Evolutionary conservation across 2,329 filamentous ascomycete species (phyloP).

Genomic region (Ceratocystis lukuohia): DNA sequence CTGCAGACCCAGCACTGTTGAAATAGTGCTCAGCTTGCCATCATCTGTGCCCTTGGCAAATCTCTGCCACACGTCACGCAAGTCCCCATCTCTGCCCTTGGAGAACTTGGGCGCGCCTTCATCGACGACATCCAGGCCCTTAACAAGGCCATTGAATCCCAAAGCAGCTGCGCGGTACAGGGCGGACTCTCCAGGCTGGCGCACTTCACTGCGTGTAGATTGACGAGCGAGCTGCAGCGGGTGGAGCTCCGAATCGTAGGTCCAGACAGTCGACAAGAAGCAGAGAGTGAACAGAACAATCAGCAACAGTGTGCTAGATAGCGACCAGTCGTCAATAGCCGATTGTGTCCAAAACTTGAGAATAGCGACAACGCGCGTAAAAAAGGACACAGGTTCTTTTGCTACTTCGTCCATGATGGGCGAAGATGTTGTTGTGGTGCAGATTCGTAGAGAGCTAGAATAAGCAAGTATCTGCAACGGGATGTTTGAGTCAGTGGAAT

Average conservation of each 20-base stretch:
- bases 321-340: conserved; percentile 44
- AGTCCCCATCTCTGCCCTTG: conserved; percentile 69
- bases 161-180: conserved; percentile 76
- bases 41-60: conserved; percentile 52
- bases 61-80: conserved; percentile 80
- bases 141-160: conserved; percentile 67
- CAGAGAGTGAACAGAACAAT: conserved; percentile 53
- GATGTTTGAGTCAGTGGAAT: neutral
- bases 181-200: conserved; percentile 73
- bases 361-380: conserved; percentile 39
- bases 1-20: conserved; percentile 67
- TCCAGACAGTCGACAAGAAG: conserved; percentile 55
- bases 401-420: neutral
- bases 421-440: neutral
- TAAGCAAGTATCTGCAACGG: neutral
- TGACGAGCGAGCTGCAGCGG: conserved; percentile 83
- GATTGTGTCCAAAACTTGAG: conserved; percentile 59
- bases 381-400: conserved; percentile 15
- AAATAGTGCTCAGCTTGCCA: conserved; percentile 55
- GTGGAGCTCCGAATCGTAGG: conserved; percentile 77
- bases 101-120: conserved; percentile 70
- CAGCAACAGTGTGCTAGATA: conserved; percentile 35
- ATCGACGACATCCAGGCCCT: conserved; percentile 71
- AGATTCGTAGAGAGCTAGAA: neutral
- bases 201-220: conserved; percentile 61